phyloP scores from a whole-genome alignment of 2,329 filamentous ascomycete species.

The Cryphonectria nitschkei region DNA sequence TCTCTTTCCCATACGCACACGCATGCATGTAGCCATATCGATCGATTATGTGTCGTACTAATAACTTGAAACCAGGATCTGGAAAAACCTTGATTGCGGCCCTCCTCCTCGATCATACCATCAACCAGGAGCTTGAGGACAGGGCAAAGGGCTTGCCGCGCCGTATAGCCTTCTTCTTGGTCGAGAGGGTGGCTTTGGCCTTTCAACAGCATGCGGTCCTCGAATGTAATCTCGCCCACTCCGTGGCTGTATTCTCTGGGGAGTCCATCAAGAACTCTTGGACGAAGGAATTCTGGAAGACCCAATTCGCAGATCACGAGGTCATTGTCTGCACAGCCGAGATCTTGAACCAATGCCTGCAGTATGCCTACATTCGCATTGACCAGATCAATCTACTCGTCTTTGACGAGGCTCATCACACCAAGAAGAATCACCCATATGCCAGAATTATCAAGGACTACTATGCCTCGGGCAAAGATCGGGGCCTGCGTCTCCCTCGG shows the following conservation, averaged over 20 bases:
- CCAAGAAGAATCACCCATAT: constrained; percentile 92
- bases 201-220: constrained; percentile 88
- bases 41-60: constrained; percentile 15
- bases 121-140: constrained; percentile 77
- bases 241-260: constrained; percentile 75
- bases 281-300: constrained; percentile 52
- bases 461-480: constrained; percentile 55
- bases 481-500: constrained; percentile 58
- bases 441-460: constrained; percentile 88
- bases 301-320: constrained; percentile 67
- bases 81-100: constrained; percentile 97
- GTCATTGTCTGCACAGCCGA: constrained; percentile 92
- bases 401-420: constrained; percentile 95
- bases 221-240: constrained; percentile 76
- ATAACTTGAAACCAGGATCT: constrained; percentile 60
- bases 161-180: constrained; percentile 83
- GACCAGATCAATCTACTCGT: constrained; percentile 84
- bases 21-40: background rate
- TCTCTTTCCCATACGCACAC: background rate
- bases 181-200: constrained; percentile 86
- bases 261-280: constrained; percentile 56
- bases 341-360: constrained; percentile 77
- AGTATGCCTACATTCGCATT: constrained; percentile 80
- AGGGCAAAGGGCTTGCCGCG: constrained; percentile 62
- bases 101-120: constrained; percentile 74